Evolutionary conservation across 2,329 filamentous ascomycete genomes (phyloP).

Genomic region (Phialemonium atrogriseum): DNA sequence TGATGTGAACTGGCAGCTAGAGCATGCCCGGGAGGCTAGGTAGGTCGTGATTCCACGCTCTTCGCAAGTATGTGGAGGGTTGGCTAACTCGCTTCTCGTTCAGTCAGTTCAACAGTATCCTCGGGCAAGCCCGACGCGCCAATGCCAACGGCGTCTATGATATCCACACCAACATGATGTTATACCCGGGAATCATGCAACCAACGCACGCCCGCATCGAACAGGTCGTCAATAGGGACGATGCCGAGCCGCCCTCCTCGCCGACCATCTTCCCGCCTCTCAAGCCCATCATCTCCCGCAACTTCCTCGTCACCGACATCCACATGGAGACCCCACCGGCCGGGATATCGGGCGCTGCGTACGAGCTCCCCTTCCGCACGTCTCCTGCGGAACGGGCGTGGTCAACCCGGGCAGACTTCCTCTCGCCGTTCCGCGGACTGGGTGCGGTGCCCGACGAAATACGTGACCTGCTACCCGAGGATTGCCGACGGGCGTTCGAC

Average conservation of each 20-base stretch:
- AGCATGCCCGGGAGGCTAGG: constrained; percentile 89
- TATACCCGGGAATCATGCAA: constrained; percentile 82
- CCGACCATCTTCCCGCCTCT: constrained; percentile 37
- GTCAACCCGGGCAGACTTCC: constrained; percentile 30
- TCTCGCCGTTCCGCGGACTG: constrained; percentile 51
- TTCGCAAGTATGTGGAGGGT: neutral
- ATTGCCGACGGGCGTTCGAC: constrained; percentile 67
- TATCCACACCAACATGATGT: constrained; percentile 85
- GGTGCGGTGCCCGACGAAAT: constrained; percentile 58
- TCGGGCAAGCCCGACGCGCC: constrained; percentile 58
- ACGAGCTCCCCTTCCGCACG: constrained; percentile 32
- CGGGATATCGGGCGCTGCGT: constrained; percentile 36
- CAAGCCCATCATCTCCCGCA: constrained; percentile 40
- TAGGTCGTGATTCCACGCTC: constrained; percentile 32
- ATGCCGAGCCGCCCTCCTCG: constrained; percentile 17
- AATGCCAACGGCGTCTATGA: constrained; percentile 80
- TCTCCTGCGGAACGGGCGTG: constrained; percentile 22
- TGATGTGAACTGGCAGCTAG: constrained; percentile 91
- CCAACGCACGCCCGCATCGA: constrained; percentile 81
- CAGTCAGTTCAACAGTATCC: constrained; percentile 75
- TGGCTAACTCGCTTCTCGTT: constrained; percentile 6
- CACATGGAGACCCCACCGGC: constrained; percentile 42
- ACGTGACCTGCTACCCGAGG: constrained; percentile 54
- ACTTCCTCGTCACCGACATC: constrained; percentile 48
- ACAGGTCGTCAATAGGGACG: constrained; percentile 45